phyloP scores from a whole-genome alignment of 2,329 filamentous ascomycete genomes.

The Penicillium hesseltinei region DNA sequence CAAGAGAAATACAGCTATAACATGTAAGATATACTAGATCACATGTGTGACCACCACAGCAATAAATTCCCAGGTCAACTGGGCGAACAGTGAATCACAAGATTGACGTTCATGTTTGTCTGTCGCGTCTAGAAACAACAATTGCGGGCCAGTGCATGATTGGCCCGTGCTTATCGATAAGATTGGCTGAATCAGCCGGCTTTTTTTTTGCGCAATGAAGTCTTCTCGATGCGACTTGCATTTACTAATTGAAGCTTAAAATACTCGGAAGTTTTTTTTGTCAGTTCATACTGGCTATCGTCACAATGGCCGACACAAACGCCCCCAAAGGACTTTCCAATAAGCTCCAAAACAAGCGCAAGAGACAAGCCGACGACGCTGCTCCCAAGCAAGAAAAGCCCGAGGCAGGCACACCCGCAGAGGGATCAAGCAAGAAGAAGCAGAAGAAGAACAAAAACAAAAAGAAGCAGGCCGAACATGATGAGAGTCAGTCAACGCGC shows the following conservation, averaged over 20 bases:
- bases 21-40: background rate
- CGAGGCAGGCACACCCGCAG: conserved; percentile 20
- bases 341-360: conserved; percentile 43
- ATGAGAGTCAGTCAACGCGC: conserved; percentile 36
- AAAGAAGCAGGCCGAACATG: conserved; percentile 27
- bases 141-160: conserved; percentile 19
- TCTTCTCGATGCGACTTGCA: conserved; percentile 12
- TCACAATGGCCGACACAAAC: conserved; percentile 22
- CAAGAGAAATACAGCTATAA: background rate
- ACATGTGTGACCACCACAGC: background rate
- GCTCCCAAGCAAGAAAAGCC: conserved; percentile 21
- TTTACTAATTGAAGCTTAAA: conserved; percentile 5
- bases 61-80: background rate
- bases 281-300: background rate
- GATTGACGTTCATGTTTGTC: conserved; percentile 7
- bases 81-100: background rate
- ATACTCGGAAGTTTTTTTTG: background rate
- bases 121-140: conserved; percentile 21
- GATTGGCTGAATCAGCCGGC: conserved; percentile 28
- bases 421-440: conserved; percentile 36
- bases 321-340: conserved; percentile 29
- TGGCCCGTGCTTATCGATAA: conserved; percentile 36
- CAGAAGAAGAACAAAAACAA: conserved; percentile 29
- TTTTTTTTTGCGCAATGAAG: conserved; percentile 9
- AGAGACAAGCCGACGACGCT: conserved; percentile 36